These are phyloP conservation scores for Yamadazyma blattariae DNA, from an alignment of 1,139 yeast species.

Conservation along the genomic window DNA sequence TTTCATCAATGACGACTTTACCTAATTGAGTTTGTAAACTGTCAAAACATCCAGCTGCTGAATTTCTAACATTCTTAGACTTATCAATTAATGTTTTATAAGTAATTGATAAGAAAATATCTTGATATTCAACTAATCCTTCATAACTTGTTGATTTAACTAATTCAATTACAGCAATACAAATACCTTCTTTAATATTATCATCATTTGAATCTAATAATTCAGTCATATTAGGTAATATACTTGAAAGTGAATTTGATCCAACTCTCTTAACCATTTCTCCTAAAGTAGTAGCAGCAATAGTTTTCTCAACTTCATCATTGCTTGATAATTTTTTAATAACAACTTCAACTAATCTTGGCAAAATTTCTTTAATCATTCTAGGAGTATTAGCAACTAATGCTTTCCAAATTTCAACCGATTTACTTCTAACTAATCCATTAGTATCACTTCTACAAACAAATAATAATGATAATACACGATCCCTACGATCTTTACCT, in stretches of 20 bases:
- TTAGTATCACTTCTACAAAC: conserved; percentile 92
- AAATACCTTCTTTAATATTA: conserved; percentile 92
- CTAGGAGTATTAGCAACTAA: conserved; percentile 94
- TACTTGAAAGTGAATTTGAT: conserved; percentile 76
- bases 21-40: conserved; percentile 80
- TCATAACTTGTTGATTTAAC: conserved; percentile 70
- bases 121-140: conserved; percentile 64
- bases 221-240: conserved; percentile 80
- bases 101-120: conserved; percentile 67
- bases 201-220: conserved; percentile 60
- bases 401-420: conserved; percentile 97
- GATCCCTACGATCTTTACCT: conserved; percentile 87
- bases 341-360: conserved; percentile 75
- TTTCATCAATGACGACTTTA: conserved; percentile 80
- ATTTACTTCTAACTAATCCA: conserved; percentile 82
- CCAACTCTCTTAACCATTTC: conserved; percentile 96
- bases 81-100: conserved; percentile 78
- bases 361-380: conserved; percentile 90
- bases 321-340: conserved; percentile 80
- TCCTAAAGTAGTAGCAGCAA: conserved; percentile 93
- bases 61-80: conserved; percentile 72
- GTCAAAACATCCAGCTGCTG: conserved; percentile 92
- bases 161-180: conserved; percentile 87
- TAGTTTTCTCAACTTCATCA: conserved; percentile 75
- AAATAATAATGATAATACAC: conserved; percentile 78